Base-by-base conservation (phyloP, 768 basidiomycete genomes). In the Russula foetens region DNA sequence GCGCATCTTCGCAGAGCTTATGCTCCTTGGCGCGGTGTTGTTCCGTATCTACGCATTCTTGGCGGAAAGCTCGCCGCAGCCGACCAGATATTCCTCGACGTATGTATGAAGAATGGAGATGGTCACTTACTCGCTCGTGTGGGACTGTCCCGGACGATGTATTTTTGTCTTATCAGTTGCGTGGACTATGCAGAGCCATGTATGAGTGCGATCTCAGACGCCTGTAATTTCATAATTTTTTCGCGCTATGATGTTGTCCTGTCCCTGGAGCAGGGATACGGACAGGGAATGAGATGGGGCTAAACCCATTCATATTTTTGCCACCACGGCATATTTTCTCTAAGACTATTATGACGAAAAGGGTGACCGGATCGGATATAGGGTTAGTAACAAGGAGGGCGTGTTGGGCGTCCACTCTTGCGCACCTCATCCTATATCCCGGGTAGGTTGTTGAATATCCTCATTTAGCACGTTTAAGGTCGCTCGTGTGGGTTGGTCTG, bases 21-120 rank as follows among this genome's bases (percentile, higher is more conserved):
- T 62, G 60, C 49, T 62, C 17, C 26, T 62, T 41, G 50, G 49
- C 29, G 60, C 60, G 8, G 24, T 51, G 4, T 35, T 50, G 24
- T 62, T 62, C 26, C 60, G 60, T 7, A 17, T 62, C 26, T 57
- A 62, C 5, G 44, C 60, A 5, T 62, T 41, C 38, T 24, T 62
- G 39, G 60, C 29, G 29, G 33, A 43, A 11, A 19, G 24, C 29
- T 53, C 7, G 9, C n/a, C n/a, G n/a, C n/a, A n/a, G n/a, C n/a
- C n/a, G n/a, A n/a, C 26, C n/a, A 47, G 51, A 38, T 47, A 26
- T 4, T 31, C 33, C 12, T 35, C 24, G n/a, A 29, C 7, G 21
- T 8, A 33, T 12, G 35, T 17, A 17, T 23, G 58, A 45, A 39
- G 24, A 26, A 14, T 11, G 1, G 9, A 3, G 9, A 14, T 43